Evolutionary conservation across 176 grass and related monocot species (phyloP), one percentile per base, ranked within the genome.

Genomic region (Chrysopogon serrulatus): DNA sequence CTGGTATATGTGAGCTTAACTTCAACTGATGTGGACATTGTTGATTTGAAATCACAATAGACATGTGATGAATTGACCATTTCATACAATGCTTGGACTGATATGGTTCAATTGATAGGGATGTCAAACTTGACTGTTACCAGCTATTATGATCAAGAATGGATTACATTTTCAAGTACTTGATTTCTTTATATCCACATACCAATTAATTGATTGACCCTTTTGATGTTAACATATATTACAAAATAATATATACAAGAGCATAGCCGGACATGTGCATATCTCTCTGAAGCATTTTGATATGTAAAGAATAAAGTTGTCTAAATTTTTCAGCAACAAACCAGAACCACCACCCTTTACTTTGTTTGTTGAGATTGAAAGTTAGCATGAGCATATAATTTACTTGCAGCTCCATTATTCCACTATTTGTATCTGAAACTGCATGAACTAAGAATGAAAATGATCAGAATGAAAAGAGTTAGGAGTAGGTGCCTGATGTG

Each of bases 1-100:
- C 24, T 69, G 23, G 3, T 68, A 60, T 33, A 39, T 0, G 1
- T 18, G 45, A 45, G 21, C 10, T 47, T 53, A 85, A 68, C 12
- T 18, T 41, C 1, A 57, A 56, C 51, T 14, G 27, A 39, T n/a
- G 11, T 71, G 6, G 54, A 37, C 16, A 40, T 73, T 21, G 16
- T 24, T 41, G 5, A 71, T 63, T 79, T 61, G 2, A 78, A 45
- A 78, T 70, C 14, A 49, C 7, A 39, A 71, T 34, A 73, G 17
- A 80, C 77, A 86, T 80, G 84, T 80, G 84, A 73, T 32, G 33
- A 53, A 53, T 80, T 80, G 84, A 86, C 31, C 8, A 60, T 86
- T 80, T 80, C 68, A 17, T 27, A 24, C 2, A 73, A 41, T 26
- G 5, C 41, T 53, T 41, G 57, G 30, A 41, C 21, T 8, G 31